A percentile compares a stretch with the other conserved stretches of the same genome.
phyloP scores from a whole-genome alignment of 139 green algal genomes.

The Asterochloris erici region DNA sequence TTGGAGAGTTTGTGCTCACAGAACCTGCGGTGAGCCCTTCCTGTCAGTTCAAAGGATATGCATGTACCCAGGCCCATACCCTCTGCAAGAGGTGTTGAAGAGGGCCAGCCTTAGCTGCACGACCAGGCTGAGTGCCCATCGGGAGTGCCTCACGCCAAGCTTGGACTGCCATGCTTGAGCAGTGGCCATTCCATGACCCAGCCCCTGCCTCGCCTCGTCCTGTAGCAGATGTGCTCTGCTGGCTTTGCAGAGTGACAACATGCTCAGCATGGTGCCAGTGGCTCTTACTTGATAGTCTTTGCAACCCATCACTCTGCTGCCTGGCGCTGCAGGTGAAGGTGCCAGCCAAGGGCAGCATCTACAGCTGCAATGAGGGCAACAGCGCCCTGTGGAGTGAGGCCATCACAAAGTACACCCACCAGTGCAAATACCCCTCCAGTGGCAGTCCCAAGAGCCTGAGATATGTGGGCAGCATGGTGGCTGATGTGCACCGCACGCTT shows the following conservation, averaged over 20 bases:
- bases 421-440: slow-evolving; percentile 46
- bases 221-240: no score
- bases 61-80: neutral
- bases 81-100: no score
- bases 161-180: no score
- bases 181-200: no score
- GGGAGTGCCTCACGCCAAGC: no score
- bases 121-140: no score
- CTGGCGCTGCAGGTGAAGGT: slow-evolving; percentile 31
- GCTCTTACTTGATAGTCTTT: no score
- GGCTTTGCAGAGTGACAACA: no score
- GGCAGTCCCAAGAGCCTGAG: slow-evolving; percentile 53
- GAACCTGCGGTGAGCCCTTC: neutral
- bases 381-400: slow-evolving; percentile 40
- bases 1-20: slow-evolving; percentile 64
- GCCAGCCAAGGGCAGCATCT: slow-evolving; percentile 50
- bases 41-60: neutral
- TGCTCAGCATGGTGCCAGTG: no score
- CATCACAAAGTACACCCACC: slow-evolving; percentile 49
- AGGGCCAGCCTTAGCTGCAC: no score
- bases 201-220: no score
- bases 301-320: neutral
- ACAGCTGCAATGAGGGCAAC: slow-evolving; percentile 72
- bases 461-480: slow-evolving; percentile 76
- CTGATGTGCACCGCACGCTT: slow-evolving; percentile 73